Evolutionary conservation across 140 eudicot species (phyloP), one percentile per base, ranked within the genome.

Genomic region (Ambrosia hybrid): DNA sequence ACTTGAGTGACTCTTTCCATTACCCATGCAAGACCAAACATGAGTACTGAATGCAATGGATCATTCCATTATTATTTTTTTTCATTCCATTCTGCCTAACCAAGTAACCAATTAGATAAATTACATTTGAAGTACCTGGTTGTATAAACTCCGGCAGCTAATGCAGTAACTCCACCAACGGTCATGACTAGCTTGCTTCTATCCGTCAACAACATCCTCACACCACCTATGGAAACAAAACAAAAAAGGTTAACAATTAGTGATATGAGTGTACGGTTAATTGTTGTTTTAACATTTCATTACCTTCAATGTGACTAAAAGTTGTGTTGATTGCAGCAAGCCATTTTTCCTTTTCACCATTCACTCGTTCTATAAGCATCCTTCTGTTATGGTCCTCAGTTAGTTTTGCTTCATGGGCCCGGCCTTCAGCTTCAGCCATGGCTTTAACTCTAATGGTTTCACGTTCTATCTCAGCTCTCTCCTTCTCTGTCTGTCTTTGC

Each of bases 61-160:
- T n/a, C n/a, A n/a, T n/a, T n/a, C n/a, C n/a, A n/a, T n/a, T n/a
- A n/a, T n/a, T n/a, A n/a, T n/a, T n/a, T n/a, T n/a, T n/a, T n/a
- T n/a, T n/a, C n/a, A n/a, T n/a, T n/a, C n/a, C n/a, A n/a, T n/a
- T n/a, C n/a, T n/a, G n/a, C n/a, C n/a, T n/a, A n/a, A n/a, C n/a
- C n/a, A n/a, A n/a, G n/a, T n/a, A n/a, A n/a, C n/a, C n/a, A n/a
- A n/a, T n/a, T n/a, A n/a, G n/a, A n/a, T 49, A 38, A 65, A 36
- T 36, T 9, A 61, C 53, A 52, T 38, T 5, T 57, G 6, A 75
- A 39, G 49, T 71, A 94, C 99, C 99, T 94, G 21, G 99, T 90
- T 16, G 96, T 94, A 85, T 94, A 94, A 78, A 94, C 89, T 78
- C 99, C 99, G 17, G 97, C 99, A 78, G 99, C 99, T 75, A 94